These are phyloP conservation scores for Podaxis rugospora DNA, from an alignment of 768 basidiomycete species.

Conservation along the genomic window DNA sequence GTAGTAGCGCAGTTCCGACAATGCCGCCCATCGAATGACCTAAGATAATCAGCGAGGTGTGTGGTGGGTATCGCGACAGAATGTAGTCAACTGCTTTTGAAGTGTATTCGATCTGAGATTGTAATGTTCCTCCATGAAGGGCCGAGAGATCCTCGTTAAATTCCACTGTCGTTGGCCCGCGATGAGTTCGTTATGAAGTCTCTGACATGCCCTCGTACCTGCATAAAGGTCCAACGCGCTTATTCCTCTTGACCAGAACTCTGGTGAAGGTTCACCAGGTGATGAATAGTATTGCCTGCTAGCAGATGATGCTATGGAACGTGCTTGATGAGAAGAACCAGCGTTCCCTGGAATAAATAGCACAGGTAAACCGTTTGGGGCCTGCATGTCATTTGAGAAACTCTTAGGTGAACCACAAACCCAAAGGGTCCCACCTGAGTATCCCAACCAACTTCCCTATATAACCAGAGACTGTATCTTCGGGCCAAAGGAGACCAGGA, in stretches of 20 bases:
- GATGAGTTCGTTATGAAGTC: neutral
- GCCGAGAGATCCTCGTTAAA: slow-evolving; percentile 98
- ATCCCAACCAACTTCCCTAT: slow-evolving; percentile 88
- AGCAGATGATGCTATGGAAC: slow-evolving; percentile 92
- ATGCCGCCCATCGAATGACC: slow-evolving; percentile 99
- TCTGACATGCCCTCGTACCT: slow-evolving; percentile 34
- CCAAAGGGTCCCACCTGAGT: slow-evolving; percentile 38
- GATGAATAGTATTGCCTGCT: slow-evolving; percentile 71
- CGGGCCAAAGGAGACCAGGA: slow-evolving; percentile 67
- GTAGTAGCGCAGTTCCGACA: slow-evolving; percentile 77
- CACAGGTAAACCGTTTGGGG: slow-evolving; percentile 65
- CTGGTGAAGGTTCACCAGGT: slow-evolving; percentile 50
- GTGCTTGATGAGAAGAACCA: slow-evolving; percentile 89
- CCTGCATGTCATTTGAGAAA: slow-evolving; percentile 7
- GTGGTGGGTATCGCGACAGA: slow-evolving; percentile 64
- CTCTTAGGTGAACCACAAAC: neutral
- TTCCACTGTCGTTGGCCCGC: slow-evolving; percentile 52
- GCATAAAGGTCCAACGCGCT: slow-evolving; percentile 83
- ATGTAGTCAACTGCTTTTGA: slow-evolving; percentile 70
- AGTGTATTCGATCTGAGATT: slow-evolving; percentile 76
- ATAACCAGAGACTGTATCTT: slow-evolving; percentile 85
- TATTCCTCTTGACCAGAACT: slow-evolving; percentile 43
- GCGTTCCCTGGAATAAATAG: slow-evolving; percentile 98
- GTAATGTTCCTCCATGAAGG: slow-evolving; percentile 86
- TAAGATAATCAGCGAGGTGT: slow-evolving; percentile 68